A percentile compares a stretch with the other conserved stretches of the same genome.
Evolutionary conservation across 23 red algal species (phyloP).

Genomic region (Agarophyton chilense): DNA sequence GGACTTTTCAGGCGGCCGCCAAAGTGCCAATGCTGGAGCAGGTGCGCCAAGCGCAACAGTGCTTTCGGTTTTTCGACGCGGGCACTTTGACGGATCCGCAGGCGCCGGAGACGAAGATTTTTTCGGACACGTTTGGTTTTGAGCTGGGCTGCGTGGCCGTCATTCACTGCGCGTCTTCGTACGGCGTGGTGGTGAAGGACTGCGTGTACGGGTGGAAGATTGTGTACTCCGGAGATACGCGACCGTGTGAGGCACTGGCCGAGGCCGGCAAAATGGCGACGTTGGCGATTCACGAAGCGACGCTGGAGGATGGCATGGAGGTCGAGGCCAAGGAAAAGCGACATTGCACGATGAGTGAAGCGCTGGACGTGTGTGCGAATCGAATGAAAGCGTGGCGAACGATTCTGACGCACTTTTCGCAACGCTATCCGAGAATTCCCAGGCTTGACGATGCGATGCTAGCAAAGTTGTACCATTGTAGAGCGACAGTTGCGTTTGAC

Average conservation of each 20-base stretch:
- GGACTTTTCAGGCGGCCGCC: conserved; percentile 52
- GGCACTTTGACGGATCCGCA: conserved; percentile 68
- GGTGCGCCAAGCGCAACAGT: background rate
- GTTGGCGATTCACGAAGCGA: conserved; percentile 97
- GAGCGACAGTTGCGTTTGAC: conserved; percentile 84
- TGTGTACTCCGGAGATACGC: conserved; percentile 96
- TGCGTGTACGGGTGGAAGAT: conserved; percentile 75
- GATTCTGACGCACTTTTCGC: conserved; percentile 98
- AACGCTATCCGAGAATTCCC: conserved; percentile 89
- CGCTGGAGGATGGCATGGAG: conserved; percentile 73
- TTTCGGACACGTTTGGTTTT: conserved; percentile 84
- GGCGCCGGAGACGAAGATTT: conserved; percentile 64
- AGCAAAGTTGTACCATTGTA: conserved; percentile 16
- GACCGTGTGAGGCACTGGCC: conserved; percentile 71
- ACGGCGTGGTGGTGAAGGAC: conserved; percentile 79
- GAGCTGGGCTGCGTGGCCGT: conserved; percentile 77
- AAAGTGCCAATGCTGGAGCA: conserved; percentile 30
- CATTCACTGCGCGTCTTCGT: conserved; percentile 84
- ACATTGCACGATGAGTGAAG: conserved; percentile 89
- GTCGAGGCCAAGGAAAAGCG: conserved; percentile 70
- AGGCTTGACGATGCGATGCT: conserved; percentile 33
- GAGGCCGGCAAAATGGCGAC: conserved; percentile 64
- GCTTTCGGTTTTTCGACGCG: conserved; percentile 81
- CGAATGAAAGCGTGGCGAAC: conserved; percentile 78
- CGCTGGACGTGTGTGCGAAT: conserved; percentile 70